phyloP scores from a whole-genome alignment of 192 early-diverging fungal genomes.

The Coemansia sp. region DNA sequence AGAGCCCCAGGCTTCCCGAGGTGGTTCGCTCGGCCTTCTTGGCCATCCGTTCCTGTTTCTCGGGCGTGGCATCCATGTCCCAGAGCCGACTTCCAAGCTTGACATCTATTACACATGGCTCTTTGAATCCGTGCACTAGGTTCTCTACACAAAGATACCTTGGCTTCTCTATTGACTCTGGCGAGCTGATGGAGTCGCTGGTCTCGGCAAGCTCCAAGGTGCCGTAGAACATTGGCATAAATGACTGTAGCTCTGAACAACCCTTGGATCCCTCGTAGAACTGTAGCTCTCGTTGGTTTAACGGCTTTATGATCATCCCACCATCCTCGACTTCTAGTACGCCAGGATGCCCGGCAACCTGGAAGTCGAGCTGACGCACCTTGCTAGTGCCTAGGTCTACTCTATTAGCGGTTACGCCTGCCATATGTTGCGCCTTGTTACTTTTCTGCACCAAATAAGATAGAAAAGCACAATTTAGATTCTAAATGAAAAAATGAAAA shows the following conservation, averaged over 20 bases:
- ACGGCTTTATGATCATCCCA: conserved; percentile 74
- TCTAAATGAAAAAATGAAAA: conserved; percentile 5
- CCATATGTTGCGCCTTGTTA: neutral
- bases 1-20: conserved; percentile 61
- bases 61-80: conserved; percentile 69
- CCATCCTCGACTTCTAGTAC: conserved; percentile 62
- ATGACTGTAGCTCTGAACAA: conserved; percentile 57
- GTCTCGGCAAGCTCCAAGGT: conserved; percentile 38
- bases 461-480: neutral
- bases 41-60: conserved; percentile 70
- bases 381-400: neutral
- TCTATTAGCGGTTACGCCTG: neutral
- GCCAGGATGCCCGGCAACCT: conserved; percentile 81
- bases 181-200: neutral
- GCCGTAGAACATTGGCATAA: conserved; percentile 73
- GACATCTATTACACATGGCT: conserved; percentile 82
- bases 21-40: conserved; percentile 69
- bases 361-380: conserved; percentile 58
- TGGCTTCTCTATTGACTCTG: conserved; percentile 1
- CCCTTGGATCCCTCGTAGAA: conserved; percentile 70
- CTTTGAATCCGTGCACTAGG: conserved; percentile 62
- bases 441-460: too few species aligned
- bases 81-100: conserved; percentile 83
- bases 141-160: conserved; percentile 78
- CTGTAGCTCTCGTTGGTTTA: conserved; percentile 58